Base-by-base conservation (phyloP, 352 stramenopile genomes). In the Detonula confervacea region DNA sequence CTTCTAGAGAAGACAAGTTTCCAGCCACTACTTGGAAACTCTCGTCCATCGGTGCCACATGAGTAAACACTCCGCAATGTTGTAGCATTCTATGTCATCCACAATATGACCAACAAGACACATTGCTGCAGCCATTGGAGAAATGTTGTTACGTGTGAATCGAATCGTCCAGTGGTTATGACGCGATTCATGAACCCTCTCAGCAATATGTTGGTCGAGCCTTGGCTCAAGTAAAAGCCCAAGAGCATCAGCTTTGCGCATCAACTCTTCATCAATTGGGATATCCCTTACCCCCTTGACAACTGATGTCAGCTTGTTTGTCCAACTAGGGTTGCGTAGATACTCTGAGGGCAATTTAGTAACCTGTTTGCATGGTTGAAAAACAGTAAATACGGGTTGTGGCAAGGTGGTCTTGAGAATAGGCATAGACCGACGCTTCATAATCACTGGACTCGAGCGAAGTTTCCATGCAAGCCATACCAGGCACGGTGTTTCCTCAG, bases 61-160 rank as follows among this genome's bases (percentile, higher is more conserved):
- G 20, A 72, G 47, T 14, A 72, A 30, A 16, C 64, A 22, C 30
- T 73, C 64, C 35, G 46, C 11, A 1, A 49, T 37, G 16, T 6
- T 2, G n/a, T 5, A 73, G 6, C 1, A 49, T 0, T 52, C 8
- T 1, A 73, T 0, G n/a, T 73, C 51, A 11, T 52, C 64, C 0
- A 64, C 64, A 33, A 73, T 54, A 39, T 73, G 64, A 14, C 64
- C 64, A 63, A 54, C 25, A 30, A 73, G 20, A 30, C 47, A 64
- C 47, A 73, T 64, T 37, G 25, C 14, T 24, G 64, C 64, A 33
- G 64, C 46, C 29, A 73, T 18, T n/a, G 46, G 16, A 30, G 63
- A n/a, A 47, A 73, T 25, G 64, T 64, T 73, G 24, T 73, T 27
- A 9, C 33, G n/a, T 2, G 25, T 39, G 29, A 73, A 65, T 1